Percentiles rank a stretch among this genome's conserved stretches.
These are phyloP conservation scores for Cryptococcus depauperatus DNA, from an alignment of 1,284 basidiomycete species.

Conservation along the genomic window DNA sequence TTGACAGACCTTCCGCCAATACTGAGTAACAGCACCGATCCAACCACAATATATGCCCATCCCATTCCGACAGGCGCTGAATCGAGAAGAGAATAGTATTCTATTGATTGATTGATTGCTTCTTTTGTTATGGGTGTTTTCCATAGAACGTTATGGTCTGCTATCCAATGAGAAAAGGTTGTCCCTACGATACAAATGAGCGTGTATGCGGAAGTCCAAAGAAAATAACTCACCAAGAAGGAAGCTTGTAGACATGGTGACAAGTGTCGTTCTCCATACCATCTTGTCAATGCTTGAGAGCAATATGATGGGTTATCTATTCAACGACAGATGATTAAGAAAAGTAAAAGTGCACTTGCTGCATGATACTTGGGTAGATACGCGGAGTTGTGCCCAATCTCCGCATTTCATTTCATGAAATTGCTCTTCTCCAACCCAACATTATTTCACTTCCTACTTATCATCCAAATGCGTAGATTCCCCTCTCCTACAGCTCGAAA, in stretches of 20 bases:
- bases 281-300: slow-evolving; percentile 12
- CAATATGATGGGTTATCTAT: not conserved
- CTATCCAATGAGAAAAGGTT: slow-evolving; percentile 44
- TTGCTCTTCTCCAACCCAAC: too few species aligned
- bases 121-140: slow-evolving; percentile 33
- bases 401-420: too few species aligned
- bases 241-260: slow-evolving; percentile 40
- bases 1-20: slow-evolving; percentile 28
- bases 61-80: slow-evolving; percentile 25
- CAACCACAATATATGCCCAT: slow-evolving; percentile 34
- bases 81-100: slow-evolving; percentile 35
- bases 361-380: too few species aligned
- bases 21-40: slow-evolving; percentile 22
- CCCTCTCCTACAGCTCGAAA: too few species aligned
- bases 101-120: slow-evolving; percentile 29
- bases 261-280: slow-evolving; percentile 37
- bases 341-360: not conserved
- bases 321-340: not conserved
- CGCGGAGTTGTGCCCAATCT: too few species aligned
- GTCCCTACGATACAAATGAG: slow-evolving; percentile 24
- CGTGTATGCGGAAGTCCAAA: not conserved
- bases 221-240: slow-evolving; percentile 26
- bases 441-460: too few species aligned
- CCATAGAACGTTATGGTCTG: slow-evolving; percentile 44
- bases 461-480: too few species aligned